phyloP scores from a whole-genome alignment of 305 asterid genomes.

The Fraxinus paxiana region DNA sequence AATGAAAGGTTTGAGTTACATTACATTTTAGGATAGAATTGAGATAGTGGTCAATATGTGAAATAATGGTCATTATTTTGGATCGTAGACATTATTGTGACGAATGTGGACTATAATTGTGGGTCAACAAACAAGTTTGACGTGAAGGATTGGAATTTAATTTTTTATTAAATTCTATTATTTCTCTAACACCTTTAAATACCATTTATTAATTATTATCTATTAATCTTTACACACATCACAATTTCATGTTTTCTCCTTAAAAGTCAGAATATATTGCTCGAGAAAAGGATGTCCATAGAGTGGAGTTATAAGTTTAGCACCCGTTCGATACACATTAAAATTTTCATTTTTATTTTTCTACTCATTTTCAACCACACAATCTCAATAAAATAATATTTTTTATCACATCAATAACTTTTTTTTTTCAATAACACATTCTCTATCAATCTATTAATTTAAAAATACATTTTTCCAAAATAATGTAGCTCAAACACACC shows the following conservation, averaged over 20 bases:
- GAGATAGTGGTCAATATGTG: not conserved
- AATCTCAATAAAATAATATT: too few relatives aligned
- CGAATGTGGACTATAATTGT: not conserved
- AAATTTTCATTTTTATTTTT: too few relatives aligned
- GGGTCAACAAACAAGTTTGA: not conserved
- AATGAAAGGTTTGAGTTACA: not conserved
- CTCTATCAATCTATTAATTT: too few relatives aligned
- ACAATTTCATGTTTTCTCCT: not conserved
- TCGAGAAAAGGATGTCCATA: not conserved
- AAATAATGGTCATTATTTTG: not conserved
- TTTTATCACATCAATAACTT: too few relatives aligned
- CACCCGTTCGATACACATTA: too few relatives aligned
- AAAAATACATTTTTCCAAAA: too few relatives aligned
- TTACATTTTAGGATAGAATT: not conserved
- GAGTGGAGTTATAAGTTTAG: not conserved
- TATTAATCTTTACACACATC: not conserved
- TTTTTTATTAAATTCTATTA: too few relatives aligned
- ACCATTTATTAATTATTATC: not conserved
- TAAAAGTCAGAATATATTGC: not conserved
- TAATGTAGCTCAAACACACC: too few relatives aligned
- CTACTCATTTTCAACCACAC: too few relatives aligned
- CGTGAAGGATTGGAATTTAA: not conserved
- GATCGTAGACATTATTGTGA: not conserved
- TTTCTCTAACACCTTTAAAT: not conserved
- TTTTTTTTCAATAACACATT: too few relatives aligned